These are phyloP conservation scores for Elongisporangium prolatum DNA, from an alignment of 352 stramenopile species.

Conservation along the genomic window DNA sequence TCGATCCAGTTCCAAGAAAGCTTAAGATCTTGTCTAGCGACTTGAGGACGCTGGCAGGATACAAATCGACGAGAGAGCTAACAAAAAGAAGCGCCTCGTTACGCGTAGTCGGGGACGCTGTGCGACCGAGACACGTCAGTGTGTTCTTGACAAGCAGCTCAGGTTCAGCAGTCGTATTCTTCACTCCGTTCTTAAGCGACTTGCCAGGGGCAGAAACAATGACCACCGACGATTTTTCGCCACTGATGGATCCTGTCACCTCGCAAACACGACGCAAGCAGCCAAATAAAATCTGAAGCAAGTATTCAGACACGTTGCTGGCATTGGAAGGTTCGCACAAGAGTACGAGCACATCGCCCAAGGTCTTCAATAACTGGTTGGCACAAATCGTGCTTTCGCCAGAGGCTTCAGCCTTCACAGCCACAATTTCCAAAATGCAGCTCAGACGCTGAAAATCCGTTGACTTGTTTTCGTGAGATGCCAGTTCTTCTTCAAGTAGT, in stretches of 20 bases:
- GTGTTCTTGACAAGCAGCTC: constrained; percentile 79
- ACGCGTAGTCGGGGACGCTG: constrained; percentile 66
- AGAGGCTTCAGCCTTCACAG: constrained; percentile 55
- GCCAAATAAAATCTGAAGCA: constrained; percentile 75
- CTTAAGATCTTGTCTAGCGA: constrained; percentile 78
- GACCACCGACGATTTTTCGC: background rate
- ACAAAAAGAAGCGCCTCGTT: constrained; percentile 83
- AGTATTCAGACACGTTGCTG: constrained; percentile 65
- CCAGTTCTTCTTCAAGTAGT: constrained; percentile 42
- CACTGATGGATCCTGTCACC: constrained; percentile 11
- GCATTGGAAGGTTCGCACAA: constrained; percentile 52
- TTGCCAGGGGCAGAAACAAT: background rate
- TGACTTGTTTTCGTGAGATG: constrained; percentile 11
- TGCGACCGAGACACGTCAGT: constrained; percentile 56
- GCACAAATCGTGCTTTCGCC: constrained; percentile 16
- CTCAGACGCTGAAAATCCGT: constrained; percentile 45
- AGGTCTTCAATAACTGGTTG: constrained; percentile 35
- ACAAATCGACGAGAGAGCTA: constrained; percentile 70
- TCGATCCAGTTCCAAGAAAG: constrained; percentile 49
- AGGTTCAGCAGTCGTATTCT: constrained; percentile 27
- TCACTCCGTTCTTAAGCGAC: constrained; percentile 8
- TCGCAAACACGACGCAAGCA: constrained; percentile 74
- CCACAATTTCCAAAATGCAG: constrained; percentile 74
- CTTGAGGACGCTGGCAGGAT: constrained; percentile 60
- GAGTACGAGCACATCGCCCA: constrained; percentile 53